A percentile compares a stretch with the other conserved stretches of the same genome.
Conservation (phyloP, 129 eudicot genomes). For the Pittosporum tobira region DNA sequence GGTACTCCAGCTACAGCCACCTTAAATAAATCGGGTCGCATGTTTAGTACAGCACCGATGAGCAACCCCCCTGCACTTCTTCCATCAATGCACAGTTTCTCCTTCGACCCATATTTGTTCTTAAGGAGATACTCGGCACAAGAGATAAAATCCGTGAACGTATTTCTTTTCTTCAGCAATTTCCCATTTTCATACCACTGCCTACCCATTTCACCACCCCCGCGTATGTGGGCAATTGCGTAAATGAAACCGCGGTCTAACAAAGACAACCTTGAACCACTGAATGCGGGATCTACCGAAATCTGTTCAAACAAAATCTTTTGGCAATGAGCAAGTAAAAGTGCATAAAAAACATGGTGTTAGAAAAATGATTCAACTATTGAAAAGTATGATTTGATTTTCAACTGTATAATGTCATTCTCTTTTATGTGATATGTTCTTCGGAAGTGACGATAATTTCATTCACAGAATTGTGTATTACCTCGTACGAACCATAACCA, state of each 20-base stretch:
- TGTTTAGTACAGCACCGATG: constrained; percentile 82
- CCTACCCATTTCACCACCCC: constrained; percentile 99
- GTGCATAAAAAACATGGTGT: too few species aligned
- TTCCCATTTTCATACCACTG: constrained; percentile 96
- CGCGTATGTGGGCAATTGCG: constrained; percentile 84
- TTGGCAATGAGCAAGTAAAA: not conserved
- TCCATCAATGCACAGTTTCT: constrained; percentile 79
- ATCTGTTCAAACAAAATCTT: constrained; percentile 36
- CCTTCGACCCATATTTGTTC: constrained; percentile 78
- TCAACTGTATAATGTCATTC: constrained; percentile 10
- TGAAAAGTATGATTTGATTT: too few species aligned
- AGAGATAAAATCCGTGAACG: constrained; percentile 86
- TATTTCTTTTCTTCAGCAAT: constrained; percentile 63
- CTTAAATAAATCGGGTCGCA: constrained; percentile 90
- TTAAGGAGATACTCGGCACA: constrained; percentile 74
- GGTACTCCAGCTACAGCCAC: constrained; percentile 97
- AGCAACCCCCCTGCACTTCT: constrained; percentile 99
- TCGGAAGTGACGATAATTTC: not conserved
- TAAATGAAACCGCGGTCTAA: constrained; percentile 79
- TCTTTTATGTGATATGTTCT: not conserved
- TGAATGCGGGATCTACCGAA: constrained; percentile 75
- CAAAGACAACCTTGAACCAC: constrained; percentile 71
- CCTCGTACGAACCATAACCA: constrained; percentile 99
- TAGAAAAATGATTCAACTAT: too few species aligned
- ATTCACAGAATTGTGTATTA: constrained; percentile 17